Conservation (phyloP, 2,329 filamentous ascomycete genomes). For the Alternaria sp. region DNA sequence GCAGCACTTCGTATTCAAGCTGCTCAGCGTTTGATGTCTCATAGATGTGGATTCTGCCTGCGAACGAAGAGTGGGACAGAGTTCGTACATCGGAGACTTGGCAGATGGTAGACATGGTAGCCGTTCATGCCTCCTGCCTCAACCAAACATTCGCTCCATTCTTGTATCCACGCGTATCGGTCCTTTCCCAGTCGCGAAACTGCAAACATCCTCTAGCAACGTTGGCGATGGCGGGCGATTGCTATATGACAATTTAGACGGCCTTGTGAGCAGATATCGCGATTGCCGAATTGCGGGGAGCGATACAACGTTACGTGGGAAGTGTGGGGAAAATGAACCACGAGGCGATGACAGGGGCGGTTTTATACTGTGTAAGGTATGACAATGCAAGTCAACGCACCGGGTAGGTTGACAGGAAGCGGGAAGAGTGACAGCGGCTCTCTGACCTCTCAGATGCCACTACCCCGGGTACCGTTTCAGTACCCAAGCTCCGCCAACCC, state of each 20-base stretch:
- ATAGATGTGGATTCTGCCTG: neutral
- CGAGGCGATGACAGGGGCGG: conserved; percentile 23
- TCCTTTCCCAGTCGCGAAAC: conserved; percentile 5
- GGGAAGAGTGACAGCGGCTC: conserved; percentile 30
- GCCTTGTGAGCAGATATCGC: conserved; percentile 11
- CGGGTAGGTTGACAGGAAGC: conserved; percentile 36
- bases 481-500: conserved; percentile 45
- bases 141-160: conserved; percentile 8
- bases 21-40: conserved; percentile 8
- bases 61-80: conserved; percentile 3
- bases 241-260: conserved; percentile 6
- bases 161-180: conserved; percentile 5
- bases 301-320: conserved; percentile 35
- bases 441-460: conserved; percentile 32
- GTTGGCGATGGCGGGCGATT: neutral
- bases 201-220: neutral
- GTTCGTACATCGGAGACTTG: conserved; percentile 8
- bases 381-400: conserved; percentile 20
- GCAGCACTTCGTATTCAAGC: neutral
- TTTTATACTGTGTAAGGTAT: conserved; percentile 20
- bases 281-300: conserved; percentile 42
- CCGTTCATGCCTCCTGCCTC: conserved; percentile 6
- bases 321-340: conserved; percentile 40
- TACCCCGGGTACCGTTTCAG: conserved; percentile 38
- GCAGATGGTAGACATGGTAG: conserved; percentile 8